A percentile compares a stretch with the other conserved stretches of the same genome.
Evolutionary conservation across 768 basidiomycete genomes (phyloP).

Genomic region (Candolleomyces efflorescens): DNA sequence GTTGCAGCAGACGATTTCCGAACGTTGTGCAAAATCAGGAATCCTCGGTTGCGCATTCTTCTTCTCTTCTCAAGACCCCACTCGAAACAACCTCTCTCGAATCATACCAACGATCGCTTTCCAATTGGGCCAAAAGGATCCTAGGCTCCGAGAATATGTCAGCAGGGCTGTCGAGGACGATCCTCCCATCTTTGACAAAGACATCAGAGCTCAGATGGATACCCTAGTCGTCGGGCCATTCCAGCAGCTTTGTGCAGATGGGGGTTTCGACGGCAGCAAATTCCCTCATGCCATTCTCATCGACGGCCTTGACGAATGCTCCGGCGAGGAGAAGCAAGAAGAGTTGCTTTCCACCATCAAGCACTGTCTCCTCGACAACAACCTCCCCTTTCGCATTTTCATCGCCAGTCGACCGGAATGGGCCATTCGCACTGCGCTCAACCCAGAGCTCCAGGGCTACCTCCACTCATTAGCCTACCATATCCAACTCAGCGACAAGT

Average conservation of each 20-base stretch:
- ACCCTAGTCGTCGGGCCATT: neutral
- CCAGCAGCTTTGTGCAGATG: neutral
- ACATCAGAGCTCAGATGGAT: neutral
- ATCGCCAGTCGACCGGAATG: neutral
- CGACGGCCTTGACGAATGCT: constrained; percentile 1
- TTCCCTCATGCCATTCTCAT: neutral
- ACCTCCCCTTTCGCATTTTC: neutral
- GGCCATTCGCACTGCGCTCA: neutral
- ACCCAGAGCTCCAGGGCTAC: neutral
- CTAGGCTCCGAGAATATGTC: neutral
- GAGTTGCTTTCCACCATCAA: neutral
- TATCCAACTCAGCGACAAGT: neutral
- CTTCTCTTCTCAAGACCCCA: neutral
- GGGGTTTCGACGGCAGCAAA: neutral
- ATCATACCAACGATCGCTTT: neutral
- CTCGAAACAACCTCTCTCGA: neutral
- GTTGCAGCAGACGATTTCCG: neutral
- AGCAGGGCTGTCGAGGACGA: neutral
- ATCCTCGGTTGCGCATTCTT: neutral
- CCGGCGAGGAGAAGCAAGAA: neutral
- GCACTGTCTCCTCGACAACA: neutral
- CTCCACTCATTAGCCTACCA: neutral
- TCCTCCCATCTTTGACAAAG: neutral
- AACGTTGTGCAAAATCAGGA: neutral
- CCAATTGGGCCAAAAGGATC: neutral